phyloP scores from a whole-genome alignment of 75 land plant species.

The Chamaecyparis obtusa region DNA sequence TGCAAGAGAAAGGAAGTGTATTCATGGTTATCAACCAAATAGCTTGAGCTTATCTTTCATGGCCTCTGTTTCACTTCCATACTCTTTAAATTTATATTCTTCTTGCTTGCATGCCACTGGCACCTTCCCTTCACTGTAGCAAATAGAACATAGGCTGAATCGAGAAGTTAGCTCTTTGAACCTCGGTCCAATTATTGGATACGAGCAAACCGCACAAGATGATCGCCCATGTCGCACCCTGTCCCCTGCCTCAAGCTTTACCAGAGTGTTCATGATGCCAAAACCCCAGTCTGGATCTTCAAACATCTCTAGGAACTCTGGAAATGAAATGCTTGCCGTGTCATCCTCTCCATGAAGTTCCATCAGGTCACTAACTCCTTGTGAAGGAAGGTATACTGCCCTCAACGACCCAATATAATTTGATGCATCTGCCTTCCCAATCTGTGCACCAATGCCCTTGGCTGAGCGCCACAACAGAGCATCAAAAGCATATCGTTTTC shows the following conservation, averaged over 20 bases:
- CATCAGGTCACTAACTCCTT: constrained; percentile 55
- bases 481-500: constrained; percentile 84
- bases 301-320: constrained; percentile 84
- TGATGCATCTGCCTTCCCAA: constrained; percentile 59
- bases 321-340: constrained; percentile 45
- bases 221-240: constrained; percentile 68
- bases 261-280: constrained; percentile 69
- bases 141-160: constrained; percentile 74
- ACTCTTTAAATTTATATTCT: constrained; percentile 86
- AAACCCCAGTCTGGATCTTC: constrained; percentile 93
- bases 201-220: constrained; percentile 68
- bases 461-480: constrained; percentile 75
- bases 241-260: constrained; percentile 83
- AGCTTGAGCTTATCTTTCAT: constrained; percentile 76
- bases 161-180: constrained; percentile 69
- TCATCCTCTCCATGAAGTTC: constrained; percentile 58
- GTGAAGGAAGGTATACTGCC: constrained; percentile 81
- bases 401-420: constrained; percentile 66
- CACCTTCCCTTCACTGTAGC: constrained; percentile 95
- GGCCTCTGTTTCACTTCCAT: constrained; percentile 63
- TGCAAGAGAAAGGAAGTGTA: background rate
- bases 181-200: constrained; percentile 80
- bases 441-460: constrained; percentile 50
- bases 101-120: constrained; percentile 66
- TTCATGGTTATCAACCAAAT: constrained; percentile 37